These are phyloP conservation scores for Periconia macrospinosa DNA, from an alignment of 2,329 filamentous ascomycete species.

Conservation along the genomic window DNA sequence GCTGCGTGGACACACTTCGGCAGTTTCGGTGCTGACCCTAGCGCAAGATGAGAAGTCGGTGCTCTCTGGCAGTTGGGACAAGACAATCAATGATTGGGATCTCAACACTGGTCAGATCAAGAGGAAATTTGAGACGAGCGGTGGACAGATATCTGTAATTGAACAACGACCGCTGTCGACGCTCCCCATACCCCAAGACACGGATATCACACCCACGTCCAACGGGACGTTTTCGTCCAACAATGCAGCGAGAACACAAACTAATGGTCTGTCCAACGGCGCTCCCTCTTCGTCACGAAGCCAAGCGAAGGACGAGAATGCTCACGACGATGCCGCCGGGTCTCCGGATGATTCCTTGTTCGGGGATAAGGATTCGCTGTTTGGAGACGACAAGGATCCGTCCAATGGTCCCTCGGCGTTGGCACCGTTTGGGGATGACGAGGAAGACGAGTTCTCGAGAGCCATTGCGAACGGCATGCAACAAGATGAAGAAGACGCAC, in stretches of 20 bases:
- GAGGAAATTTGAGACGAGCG: slow-evolving; percentile 74
- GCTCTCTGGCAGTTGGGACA: slow-evolving; percentile 95
- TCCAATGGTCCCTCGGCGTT: slow-evolving; percentile 46
- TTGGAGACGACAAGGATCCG: slow-evolving; percentile 68
- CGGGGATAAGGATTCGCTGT: slow-evolving; percentile 80
- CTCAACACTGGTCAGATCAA: slow-evolving; percentile 79
- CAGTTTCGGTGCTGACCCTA: slow-evolving; percentile 83
- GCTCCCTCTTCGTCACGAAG: slow-evolving; percentile 33
- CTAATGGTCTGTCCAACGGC: slow-evolving; percentile 57
- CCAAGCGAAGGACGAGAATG: slow-evolving; percentile 33
- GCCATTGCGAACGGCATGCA: slow-evolving; percentile 64
- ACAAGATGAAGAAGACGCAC: slow-evolving; percentile 46
- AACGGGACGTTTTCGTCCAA: slow-evolving; percentile 78
- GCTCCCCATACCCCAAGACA: slow-evolving; percentile 73
- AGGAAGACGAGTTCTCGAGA: slow-evolving; percentile 79
- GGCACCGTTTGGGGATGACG: slow-evolving; percentile 70
- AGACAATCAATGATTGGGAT: slow-evolving; percentile 92
- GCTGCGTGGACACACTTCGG: slow-evolving; percentile 82
- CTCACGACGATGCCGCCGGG: slow-evolving; percentile 61
- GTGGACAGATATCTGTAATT: slow-evolving; percentile 83
- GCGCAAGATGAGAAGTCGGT: slow-evolving; percentile 84
- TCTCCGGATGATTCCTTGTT: slow-evolving; percentile 81
- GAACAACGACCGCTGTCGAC: slow-evolving; percentile 80
- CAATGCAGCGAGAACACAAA: slow-evolving; percentile 61
- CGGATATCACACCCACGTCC: slow-evolving; percentile 54